Base-by-base conservation (phyloP, 2,329 filamentous ascomycete species). In the Sporothrix luriei region DNA sequence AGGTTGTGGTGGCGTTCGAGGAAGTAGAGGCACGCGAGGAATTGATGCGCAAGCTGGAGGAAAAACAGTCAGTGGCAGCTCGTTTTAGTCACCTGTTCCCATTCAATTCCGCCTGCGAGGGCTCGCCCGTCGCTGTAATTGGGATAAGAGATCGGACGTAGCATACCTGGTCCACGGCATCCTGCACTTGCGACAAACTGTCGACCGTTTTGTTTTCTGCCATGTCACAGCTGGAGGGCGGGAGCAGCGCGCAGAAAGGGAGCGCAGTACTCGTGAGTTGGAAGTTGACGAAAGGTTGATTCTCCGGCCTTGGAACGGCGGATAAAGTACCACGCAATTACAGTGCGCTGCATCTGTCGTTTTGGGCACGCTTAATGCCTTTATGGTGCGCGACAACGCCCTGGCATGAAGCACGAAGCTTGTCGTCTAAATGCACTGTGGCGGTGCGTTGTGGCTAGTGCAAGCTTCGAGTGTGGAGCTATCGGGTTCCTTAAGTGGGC, bases 101-200 rank as follows among this genome's bases (percentile, higher is more conserved):
- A 43, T 26, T 43, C 14, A 4, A 43, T 16, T 16, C 2, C n/a
- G 11, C 67, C 19, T 49, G 10, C 21, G 2, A 26, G 43, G 26
- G 9, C 21, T 6, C 16, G 59, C 9, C 10, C 7, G 13, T n/a
- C 7, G 43, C 48, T 11, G 16, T 13, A 24, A 21, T 49, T 5
- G 16, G 13, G 2, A n/a, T 26, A 11, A 2, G 21, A n/a, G 43
- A 33, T 7, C 40, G 40, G 24, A 16, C 11, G 46, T 7, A 14
- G 61, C 79, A 46, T 81, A 92, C 91, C 84, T 93, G 88, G 76
- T 95, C 92, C 71, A 94, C 87, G 79, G 91, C 90, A 81, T 95
- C 91, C 80, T 96, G 92, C 70, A 95, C 84, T 78, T 95, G 92
- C 1, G 92, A 94, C 70, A 96, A 84, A 72, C 90, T 84, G 77